phyloP scores from a whole-genome alignment of 768 basidiomycete genomes.

The Mycena venus region DNA sequence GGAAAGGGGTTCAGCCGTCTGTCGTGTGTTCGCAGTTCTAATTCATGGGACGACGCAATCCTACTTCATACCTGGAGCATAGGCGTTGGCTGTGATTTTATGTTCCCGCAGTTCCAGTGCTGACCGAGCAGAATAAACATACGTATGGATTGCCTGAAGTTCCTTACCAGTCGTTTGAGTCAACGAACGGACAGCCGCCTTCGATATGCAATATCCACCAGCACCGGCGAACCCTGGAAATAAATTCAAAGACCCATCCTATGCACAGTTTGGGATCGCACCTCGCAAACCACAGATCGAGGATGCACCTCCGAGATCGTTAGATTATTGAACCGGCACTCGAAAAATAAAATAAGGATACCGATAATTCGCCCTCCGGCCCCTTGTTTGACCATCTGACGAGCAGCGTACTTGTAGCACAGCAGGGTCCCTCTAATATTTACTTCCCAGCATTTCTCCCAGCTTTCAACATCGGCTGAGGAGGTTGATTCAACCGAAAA shows the following conservation, averaged over 20 bases:
- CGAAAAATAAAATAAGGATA: constrained; percentile 21
- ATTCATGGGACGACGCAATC: too few relatives aligned
- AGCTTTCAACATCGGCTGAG: constrained; percentile 47
- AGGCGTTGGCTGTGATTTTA: constrained; percentile 55
- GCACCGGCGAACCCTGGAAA: constrained; percentile 28
- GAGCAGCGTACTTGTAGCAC: constrained; percentile 57
- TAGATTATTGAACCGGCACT: background rate
- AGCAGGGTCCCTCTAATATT: constrained; percentile 58
- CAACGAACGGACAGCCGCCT: constrained; percentile 57
- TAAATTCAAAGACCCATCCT: background rate
- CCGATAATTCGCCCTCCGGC: constrained; percentile 58
- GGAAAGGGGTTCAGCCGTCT: too few relatives aligned
- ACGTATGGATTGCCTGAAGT: background rate
- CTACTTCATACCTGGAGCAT: too few relatives aligned
- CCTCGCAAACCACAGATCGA: constrained; percentile 49
- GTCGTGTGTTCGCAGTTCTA: too few relatives aligned
- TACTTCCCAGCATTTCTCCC: constrained; percentile 49
- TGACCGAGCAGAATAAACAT: constrained; percentile 11
- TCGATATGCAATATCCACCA: constrained; percentile 50
- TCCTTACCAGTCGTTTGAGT: constrained; percentile 54
- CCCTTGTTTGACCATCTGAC: constrained; percentile 59
- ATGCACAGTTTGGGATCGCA: background rate
- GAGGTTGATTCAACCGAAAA: too few relatives aligned
- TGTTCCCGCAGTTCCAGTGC: constrained; percentile 48
- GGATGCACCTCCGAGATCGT: constrained; percentile 43